These are phyloP conservation scores for Penicillium riverlandense DNA, from an alignment of 495 filamentous ascomycete species.

Conservation along the genomic window DNA sequence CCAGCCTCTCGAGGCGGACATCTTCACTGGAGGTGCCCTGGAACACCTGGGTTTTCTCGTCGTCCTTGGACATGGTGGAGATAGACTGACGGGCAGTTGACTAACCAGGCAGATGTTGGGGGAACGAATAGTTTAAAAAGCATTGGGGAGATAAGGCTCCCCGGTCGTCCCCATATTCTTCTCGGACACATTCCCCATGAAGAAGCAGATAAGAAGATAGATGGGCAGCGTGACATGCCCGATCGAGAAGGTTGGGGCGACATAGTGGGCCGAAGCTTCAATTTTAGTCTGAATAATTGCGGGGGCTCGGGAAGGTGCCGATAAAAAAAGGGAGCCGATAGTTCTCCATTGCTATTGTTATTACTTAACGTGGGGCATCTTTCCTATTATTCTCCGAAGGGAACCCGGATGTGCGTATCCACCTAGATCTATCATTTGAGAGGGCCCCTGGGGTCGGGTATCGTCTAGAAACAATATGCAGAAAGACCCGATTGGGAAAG, in stretches of 20 bases:
- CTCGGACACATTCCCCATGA: constrained; percentile 4
- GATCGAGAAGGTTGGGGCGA: constrained; percentile 27
- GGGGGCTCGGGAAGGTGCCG: no score
- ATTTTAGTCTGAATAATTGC: no score
- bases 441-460: no score
- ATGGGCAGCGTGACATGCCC: constrained; percentile 8
- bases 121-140: constrained; percentile 2
- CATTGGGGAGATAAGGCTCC: not conserved
- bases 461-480: no score
- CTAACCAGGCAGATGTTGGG: not conserved
- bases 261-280: not conserved
- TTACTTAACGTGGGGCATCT: no score
- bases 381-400: no score
- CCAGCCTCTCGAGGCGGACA: constrained; percentile 35
- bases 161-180: constrained; percentile 6
- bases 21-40: constrained; percentile 26
- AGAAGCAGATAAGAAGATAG: constrained; percentile 6
- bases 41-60: constrained; percentile 15
- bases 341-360: no score
- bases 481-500: no score
- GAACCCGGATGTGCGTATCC: no score
- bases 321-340: no score
- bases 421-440: no score
- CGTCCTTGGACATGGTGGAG: constrained; percentile 12
- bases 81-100: not conserved